Evolutionary conservation across 2,329 filamentous ascomycete genomes (phyloP).

Genomic region (Cercospora sp.): DNA sequence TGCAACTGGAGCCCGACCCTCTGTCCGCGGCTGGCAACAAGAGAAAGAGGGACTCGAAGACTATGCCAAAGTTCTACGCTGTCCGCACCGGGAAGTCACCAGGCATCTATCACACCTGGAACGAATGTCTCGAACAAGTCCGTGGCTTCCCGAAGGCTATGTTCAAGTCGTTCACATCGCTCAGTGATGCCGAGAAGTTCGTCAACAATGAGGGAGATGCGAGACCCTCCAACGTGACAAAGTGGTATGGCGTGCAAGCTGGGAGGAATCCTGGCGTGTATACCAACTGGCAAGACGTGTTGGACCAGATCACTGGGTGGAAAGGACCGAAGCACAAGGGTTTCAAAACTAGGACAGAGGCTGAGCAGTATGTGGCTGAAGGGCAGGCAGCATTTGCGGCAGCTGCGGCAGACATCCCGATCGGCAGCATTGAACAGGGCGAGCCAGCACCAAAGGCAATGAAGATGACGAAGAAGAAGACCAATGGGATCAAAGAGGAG

Average conservation of each 20-base stretch:
- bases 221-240: slow-evolving; percentile 35
- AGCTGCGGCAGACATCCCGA: slow-evolving; percentile 17
- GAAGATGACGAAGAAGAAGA: slow-evolving; percentile 44
- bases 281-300: slow-evolving; percentile 67
- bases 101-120: slow-evolving; percentile 64
- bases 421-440: slow-evolving; percentile 25
- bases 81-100: slow-evolving; percentile 61
- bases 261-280: slow-evolving; percentile 63
- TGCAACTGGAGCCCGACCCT: not conserved
- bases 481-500: slow-evolving; percentile 30
- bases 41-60: slow-evolving; percentile 53
- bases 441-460: slow-evolving; percentile 41
- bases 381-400: slow-evolving; percentile 5
- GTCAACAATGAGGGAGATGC: slow-evolving; percentile 56
- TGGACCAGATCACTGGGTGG: slow-evolving; percentile 71
- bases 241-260: slow-evolving; percentile 62
- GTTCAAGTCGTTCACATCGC: slow-evolving; percentile 72
- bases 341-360: slow-evolving; percentile 61
- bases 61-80: slow-evolving; percentile 60
- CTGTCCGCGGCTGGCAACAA: slow-evolving; percentile 47
- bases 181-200: slow-evolving; percentile 77
- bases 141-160: slow-evolving; percentile 56
- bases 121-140: slow-evolving; percentile 62
- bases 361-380: slow-evolving; percentile 69
- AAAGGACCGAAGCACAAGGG: slow-evolving; percentile 61